Conservation (phyloP, 805 yeast genomes). For the Ogataea saltuana region DNA sequence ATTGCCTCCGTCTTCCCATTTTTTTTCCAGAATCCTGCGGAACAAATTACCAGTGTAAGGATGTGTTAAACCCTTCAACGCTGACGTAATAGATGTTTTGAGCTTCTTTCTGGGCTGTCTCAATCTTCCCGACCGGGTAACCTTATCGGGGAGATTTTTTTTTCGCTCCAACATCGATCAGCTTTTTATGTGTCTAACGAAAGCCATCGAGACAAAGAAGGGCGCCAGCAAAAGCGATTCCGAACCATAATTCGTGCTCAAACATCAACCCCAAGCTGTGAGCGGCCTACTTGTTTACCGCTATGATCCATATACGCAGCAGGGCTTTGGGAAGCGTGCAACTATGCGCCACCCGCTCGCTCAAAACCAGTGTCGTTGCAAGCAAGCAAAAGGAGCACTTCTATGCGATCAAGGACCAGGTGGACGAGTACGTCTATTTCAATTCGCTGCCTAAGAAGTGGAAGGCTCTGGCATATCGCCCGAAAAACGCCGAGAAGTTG, state of each 20-base stretch:
- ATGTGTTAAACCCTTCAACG: too few species aligned
- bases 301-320: not conserved
- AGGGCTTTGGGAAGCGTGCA: not conserved
- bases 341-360: not conserved
- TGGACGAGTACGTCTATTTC: conserved; percentile 33
- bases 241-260: too few species aligned
- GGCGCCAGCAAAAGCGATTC: too few species aligned
- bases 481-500: conserved; percentile 24
- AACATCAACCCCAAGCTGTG: not conserved
- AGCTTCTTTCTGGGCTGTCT: too few species aligned
- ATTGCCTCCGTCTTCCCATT: conserved; percentile 4
- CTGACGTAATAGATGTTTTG: too few species aligned
- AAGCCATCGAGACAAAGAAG: too few species aligned
- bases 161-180: too few species aligned
- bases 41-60: too few species aligned
- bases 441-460: conserved; percentile 25
- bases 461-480: conserved; percentile 29
- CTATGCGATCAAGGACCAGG: conserved; percentile 28
- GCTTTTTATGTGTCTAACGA: too few species aligned
- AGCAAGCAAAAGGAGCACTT: conserved; percentile 6
- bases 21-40: conserved; percentile 7
- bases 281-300: too few species aligned
- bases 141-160: too few species aligned
- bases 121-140: too few species aligned
- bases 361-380: not conserved